Conservation (phyloP, 352 stramenopile species). For the Globisporangium spiculum region DNA sequence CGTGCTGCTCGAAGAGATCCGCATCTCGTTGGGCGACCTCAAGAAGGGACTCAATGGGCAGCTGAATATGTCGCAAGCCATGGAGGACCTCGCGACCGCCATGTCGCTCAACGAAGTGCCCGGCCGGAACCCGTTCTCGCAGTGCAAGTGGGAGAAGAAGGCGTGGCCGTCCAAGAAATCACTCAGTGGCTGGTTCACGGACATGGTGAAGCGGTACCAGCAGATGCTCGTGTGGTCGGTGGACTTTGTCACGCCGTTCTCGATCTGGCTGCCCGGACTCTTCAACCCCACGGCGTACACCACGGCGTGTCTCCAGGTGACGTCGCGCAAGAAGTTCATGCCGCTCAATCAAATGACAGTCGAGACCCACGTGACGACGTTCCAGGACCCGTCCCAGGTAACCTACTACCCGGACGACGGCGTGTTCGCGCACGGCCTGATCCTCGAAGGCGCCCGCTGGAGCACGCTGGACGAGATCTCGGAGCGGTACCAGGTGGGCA, state of each 20-base stretch:
- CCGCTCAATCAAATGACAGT: conserved; percentile 96
- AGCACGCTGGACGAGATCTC: conserved; percentile 86
- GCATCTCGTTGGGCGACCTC: conserved; percentile 88
- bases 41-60: conserved; percentile 96
- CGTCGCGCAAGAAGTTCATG: conserved; percentile 88
- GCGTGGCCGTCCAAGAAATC: conserved; percentile 95
- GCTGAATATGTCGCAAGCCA: conserved; percentile 94
- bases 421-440: conserved; percentile 94
- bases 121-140: conserved; percentile 93
- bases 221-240: conserved; percentile 88
- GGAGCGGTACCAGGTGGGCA: conserved; percentile 85
- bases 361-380: conserved; percentile 95
- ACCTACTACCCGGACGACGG: conserved; percentile 88
- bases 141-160: conserved; percentile 95
- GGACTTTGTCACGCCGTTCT: conserved; percentile 91
- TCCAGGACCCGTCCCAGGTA: conserved; percentile 82
- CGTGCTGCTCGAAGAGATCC: conserved; percentile 89
- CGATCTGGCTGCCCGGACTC: conserved; percentile 94
- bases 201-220: conserved; percentile 92
- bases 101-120: conserved; percentile 94
- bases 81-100: conserved; percentile 92
- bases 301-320: conserved; percentile 95
- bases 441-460: conserved; percentile 95
- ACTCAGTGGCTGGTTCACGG: conserved; percentile 88
- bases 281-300: conserved; percentile 97